Evolutionary conservation across 148 eudicot genomes (phyloP), one percentile per base, ranked within the genome.

Genomic region (Amaranthus hypochondriacus): DNA sequence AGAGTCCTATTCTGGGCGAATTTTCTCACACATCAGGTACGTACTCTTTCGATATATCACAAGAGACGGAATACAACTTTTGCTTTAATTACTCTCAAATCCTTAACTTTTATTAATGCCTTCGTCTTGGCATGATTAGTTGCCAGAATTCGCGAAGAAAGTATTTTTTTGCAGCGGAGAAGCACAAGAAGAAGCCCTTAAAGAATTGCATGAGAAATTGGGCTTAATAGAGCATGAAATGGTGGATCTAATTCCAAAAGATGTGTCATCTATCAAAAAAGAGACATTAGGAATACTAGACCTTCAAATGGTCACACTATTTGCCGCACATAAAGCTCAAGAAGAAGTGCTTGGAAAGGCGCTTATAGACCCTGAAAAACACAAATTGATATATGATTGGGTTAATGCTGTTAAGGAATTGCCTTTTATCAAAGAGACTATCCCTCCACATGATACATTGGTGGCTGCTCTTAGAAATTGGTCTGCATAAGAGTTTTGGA

Each of bases 241-340:
- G 73, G 21, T 61, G 56, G 80, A 74, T 11, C n/a, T 79, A 2
- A 15, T 79, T 21, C 75, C 77, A 6, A 67, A 56, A 39, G 78
- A 59, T 5, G 44, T 14, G 11, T 70, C 73, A 53, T 46, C 68
- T 2, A 66, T 57, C 18, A 28, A 65, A 21, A 56, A 12, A 42
- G 39, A 75, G 28, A 70, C 44, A 48, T n/a, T 84, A 73, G 81
- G 78, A n/a, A 48, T 82, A 3, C 74, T 81, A n/a, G 87, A 84
- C 71, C 70, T 84, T 6, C 51, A 75, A 42, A 44, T 84, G 13
- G 57, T 59, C 5, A 6, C 76, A 2, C n/a, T 55, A 2, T 66
- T 79, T 5, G 81, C 76, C n/a, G 49, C 68, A 43, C 50, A 75
- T 50, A 73, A 56, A 71, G 76, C 76, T 68, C 70, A 64, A 0